These are phyloP conservation scores for Rhododendron ferrugineum DNA, from an alignment of 148 eudicot genomes.

Conservation along the genomic window DNA sequence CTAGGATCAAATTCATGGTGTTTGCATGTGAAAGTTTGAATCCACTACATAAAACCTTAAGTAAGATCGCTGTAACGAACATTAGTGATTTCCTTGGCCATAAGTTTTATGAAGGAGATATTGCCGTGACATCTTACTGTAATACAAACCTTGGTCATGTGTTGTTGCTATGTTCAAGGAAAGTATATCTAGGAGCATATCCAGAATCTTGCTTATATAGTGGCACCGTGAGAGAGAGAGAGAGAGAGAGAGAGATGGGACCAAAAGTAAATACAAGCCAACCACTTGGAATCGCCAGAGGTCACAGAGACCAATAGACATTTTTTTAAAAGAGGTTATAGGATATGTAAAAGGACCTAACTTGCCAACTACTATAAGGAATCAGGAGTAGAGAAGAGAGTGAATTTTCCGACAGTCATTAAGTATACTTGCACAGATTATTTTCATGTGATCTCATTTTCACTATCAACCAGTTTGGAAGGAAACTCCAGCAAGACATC, in stretches of 20 bases:
- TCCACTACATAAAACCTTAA: neutral
- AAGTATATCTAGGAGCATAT: neutral
- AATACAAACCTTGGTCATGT: neutral
- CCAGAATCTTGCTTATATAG: neutral
- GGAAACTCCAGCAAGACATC: neutral
- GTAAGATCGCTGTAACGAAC: neutral
- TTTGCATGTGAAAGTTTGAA: neutral
- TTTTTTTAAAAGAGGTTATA: neutral
- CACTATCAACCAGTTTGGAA: neutral
- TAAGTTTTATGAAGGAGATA: neutral
- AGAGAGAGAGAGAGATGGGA: neutral
- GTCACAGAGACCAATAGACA: neutral
- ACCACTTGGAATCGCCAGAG: neutral
- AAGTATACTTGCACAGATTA: neutral
- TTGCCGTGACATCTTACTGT: neutral
- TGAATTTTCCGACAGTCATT: neutral
- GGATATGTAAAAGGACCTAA: neutral
- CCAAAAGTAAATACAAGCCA: neutral
- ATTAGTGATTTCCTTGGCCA: neutral
- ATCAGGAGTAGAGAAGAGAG: neutral
- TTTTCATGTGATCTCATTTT: neutral
- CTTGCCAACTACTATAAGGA: neutral
- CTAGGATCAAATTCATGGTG: neutral
- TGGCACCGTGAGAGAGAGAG: neutral
- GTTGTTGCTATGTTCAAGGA: neutral